Conservation (phyloP, 1,284 basidiomycete species). For the Pseudozyma hubeiensis region DNA sequence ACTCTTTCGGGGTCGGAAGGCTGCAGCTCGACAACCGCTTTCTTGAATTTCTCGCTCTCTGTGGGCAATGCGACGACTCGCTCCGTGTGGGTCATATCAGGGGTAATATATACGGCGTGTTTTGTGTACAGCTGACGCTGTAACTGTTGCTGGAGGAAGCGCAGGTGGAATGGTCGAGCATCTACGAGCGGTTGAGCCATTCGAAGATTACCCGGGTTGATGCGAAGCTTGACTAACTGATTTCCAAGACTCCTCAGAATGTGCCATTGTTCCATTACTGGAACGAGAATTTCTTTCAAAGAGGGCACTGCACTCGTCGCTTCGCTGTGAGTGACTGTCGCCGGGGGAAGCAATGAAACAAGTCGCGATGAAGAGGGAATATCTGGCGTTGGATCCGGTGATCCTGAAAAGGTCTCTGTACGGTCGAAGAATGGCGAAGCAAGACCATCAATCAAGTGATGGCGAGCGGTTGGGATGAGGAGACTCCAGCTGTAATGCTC, state of each 20-base stretch:
- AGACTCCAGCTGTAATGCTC: too few species aligned
- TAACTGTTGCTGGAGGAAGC: slow-evolving; percentile 6
- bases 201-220: not conserved
- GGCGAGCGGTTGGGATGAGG: too few species aligned
- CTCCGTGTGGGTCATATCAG: not conserved
- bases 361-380: too few species aligned
- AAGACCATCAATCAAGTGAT: too few species aligned
- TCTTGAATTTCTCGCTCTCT: slow-evolving; percentile 1
- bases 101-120: not conserved
- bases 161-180: slow-evolving; percentile 1
- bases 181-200: not conserved
- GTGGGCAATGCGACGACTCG: slow-evolving; percentile 18
- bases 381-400: too few species aligned
- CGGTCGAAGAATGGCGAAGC: too few species aligned
- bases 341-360: too few species aligned
- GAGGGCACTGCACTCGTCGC: not conserved
- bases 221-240: slow-evolving; percentile 3
- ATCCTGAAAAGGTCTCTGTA: too few species aligned
- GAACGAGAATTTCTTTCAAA: not conserved
- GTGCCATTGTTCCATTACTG: slow-evolving; percentile 3
- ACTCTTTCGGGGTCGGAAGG: not conserved
- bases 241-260: slow-evolving; percentile 1
- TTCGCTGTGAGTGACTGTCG: too few species aligned
- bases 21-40: not conserved
- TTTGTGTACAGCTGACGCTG: slow-evolving; percentile 5